Percentiles rank a stretch among this genome's conserved stretches.
These are phyloP conservation scores for Populus tomentosa DNA, from an alignment of 441 rosid genomes.

Conservation along the genomic window DNA sequence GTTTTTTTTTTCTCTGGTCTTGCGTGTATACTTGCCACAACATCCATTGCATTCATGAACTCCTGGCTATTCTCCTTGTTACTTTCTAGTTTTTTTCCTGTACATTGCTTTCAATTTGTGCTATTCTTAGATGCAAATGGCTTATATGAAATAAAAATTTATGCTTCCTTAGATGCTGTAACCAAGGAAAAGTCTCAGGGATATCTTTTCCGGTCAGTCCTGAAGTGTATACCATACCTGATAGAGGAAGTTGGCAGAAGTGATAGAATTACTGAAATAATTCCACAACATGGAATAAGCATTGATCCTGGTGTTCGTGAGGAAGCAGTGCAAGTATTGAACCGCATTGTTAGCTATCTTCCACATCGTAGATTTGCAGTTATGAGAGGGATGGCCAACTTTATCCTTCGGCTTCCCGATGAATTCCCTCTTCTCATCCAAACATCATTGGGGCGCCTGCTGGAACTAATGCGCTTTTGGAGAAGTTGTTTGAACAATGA, in stretches of 20 bases:
- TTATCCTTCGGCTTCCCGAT: slow-evolving; percentile 89
- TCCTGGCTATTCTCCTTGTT: neutral
- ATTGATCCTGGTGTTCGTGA: slow-evolving; percentile 99
- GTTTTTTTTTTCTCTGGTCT: neutral
- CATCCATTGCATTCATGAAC: neutral
- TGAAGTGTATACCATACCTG: slow-evolving; percentile 95
- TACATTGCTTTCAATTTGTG: neutral
- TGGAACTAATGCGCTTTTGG: slow-evolving; percentile 99
- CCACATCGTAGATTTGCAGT: slow-evolving; percentile 98
- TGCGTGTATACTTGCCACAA: neutral
- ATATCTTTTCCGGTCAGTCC: slow-evolving; percentile 87
- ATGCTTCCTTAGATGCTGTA: slow-evolving; percentile 73
- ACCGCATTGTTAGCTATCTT: slow-evolving; percentile 86
- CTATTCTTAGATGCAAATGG: slow-evolving; percentile 15
- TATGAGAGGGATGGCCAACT: slow-evolving; percentile 99
- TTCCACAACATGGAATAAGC: slow-evolving; percentile 99
- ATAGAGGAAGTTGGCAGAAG: slow-evolving; percentile 98
- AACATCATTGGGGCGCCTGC: slow-evolving; percentile 88
- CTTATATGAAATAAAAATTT: slow-evolving; percentile 16
- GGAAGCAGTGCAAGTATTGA: slow-evolving; percentile 98
- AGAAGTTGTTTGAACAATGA: slow-evolving; percentile 89
- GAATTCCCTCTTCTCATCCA: slow-evolving; percentile 99
- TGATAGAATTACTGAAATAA: slow-evolving; percentile 97
- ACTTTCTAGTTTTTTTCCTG: neutral
- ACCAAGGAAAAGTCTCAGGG: slow-evolving; percentile 99